Evolutionary conservation across 257 asterid species (phyloP), one percentile per base, ranked within the genome.

Genomic region (Solanum chilense): DNA sequence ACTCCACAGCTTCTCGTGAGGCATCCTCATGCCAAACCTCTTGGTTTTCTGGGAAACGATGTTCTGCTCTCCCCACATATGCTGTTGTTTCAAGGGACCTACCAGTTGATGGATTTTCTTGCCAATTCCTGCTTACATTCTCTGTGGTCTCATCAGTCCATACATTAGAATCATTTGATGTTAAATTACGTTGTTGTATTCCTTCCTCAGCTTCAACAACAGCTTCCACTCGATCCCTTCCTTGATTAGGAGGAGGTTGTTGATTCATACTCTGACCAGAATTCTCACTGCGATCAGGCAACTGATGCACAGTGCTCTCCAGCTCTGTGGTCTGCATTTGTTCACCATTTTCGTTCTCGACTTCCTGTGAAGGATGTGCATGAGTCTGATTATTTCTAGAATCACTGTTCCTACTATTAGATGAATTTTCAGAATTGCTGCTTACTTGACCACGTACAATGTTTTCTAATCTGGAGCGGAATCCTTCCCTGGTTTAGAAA

Each of bases 401-500:
- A 88, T 91, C 93, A 76, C 23, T 82, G 89, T 88, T 87, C 88
- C 74, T 87, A 92, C 83, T 84, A 86, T 86, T 75, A 83, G 92
- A 85, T 80, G 94, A 87, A 84, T 89, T 86, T 91, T 92, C 96
- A 33, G 92, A 89, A 87, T 90, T 91, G 92, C 94, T 92, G 94
- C 95, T 95, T 90, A 87, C 98, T 90, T 93, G 98, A 74, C 94
- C 98, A 86, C 91, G 95, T 33, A 91, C 96, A 85, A 92, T 89
- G 89, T 90, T 94, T 88, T 93, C 99, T 92, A 93, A 88, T 89
- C 98, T 93, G 89, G 93, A 95, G 89, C 95, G 95, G 89, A 96
- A 94, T 87, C 99, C 99, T 86, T 95, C 98, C 93, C 98, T 95
- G 94, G 75, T 89, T 75, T 81, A 86, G 88, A 91, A 29, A 90